These are phyloP conservation scores for Apiotrichum sp. DNA, from an alignment of 1,284 basidiomycete genomes.

Conservation along the genomic window DNA sequence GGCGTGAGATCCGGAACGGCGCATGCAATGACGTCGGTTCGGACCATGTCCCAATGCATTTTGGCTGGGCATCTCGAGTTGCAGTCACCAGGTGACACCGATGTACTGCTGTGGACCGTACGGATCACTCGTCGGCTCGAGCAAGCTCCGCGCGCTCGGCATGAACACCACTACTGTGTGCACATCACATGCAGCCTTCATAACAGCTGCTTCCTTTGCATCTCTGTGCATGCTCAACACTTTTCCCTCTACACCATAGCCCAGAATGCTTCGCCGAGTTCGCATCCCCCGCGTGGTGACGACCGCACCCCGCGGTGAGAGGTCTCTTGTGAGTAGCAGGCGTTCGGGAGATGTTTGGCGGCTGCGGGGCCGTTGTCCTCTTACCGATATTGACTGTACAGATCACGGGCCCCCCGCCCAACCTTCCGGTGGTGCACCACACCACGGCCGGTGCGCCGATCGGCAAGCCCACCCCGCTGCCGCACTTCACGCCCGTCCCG, in stretches of 20 bases:
- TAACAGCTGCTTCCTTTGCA: too few species aligned
- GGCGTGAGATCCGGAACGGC: too few species aligned
- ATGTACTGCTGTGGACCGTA: too few species aligned
- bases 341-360: too few species aligned
- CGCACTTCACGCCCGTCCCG: conserved; percentile 23
- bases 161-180: neutral
- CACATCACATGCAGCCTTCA: too few species aligned
- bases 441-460: conserved; percentile 22
- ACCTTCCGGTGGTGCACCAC: conserved; percentile 24
- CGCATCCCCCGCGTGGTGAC: conserved; percentile 5
- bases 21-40: neutral
- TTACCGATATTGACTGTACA: conserved; percentile 5
- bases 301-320: conserved; percentile 3
- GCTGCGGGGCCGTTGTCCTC: neutral
- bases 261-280: conserved; percentile 11
- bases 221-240: too few species aligned
- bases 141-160: too few species aligned
- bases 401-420: conserved; percentile 44
- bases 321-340: conserved; percentile 6
- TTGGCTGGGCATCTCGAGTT: too few species aligned
- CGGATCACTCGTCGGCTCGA: too few species aligned
- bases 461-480: conserved; percentile 39
- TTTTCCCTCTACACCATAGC: neutral
- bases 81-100: too few species aligned
- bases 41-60: neutral